phyloP scores from a whole-genome alignment of 2,329 filamentous ascomycete genomes.

The Ascochyta viciae-villosae region DNA sequence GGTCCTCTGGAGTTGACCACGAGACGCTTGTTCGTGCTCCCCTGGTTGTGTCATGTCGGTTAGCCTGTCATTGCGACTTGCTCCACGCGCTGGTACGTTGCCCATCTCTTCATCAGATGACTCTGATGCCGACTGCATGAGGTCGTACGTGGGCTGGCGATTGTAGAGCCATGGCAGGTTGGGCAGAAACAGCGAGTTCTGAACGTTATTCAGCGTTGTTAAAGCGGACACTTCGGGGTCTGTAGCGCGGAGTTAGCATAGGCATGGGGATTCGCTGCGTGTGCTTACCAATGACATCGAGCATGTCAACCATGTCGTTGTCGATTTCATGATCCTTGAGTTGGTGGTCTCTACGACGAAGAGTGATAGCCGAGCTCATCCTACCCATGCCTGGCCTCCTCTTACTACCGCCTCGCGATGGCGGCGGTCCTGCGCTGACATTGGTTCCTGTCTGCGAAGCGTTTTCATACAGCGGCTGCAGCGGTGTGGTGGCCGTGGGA shows the following conservation, averaged over 20 bases:
- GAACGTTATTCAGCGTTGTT: conserved; percentile 87
- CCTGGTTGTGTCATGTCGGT: conserved; percentile 27
- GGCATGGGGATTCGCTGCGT: not conserved
- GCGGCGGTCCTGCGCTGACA: conserved; percentile 24
- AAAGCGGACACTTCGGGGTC: conserved; percentile 85
- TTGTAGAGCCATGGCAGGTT: conserved; percentile 78
- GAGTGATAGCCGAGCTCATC: conserved; percentile 35
- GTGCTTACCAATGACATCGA: conserved; percentile 71
- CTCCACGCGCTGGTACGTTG: conserved; percentile 9
- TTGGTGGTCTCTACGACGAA: conserved; percentile 31
- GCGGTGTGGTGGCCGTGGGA: conserved; percentile 31
- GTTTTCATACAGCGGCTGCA: conserved; percentile 46
- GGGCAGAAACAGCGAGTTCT: conserved; percentile 87
- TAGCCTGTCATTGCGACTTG: conserved; percentile 18
- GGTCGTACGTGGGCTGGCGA: conserved; percentile 77
- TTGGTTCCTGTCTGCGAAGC: conserved; percentile 15
- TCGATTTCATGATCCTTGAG: conserved; percentile 59
- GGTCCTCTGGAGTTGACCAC: conserved; percentile 22
- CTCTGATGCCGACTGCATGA: conserved; percentile 60
- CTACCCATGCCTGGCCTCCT: conserved; percentile 29
- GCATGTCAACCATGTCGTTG: conserved; percentile 67
- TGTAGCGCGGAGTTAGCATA: conserved; percentile 49
- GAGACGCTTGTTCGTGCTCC: conserved; percentile 24
- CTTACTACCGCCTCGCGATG: conserved; percentile 18
- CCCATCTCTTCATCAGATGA: conserved; percentile 40